Conservation (phyloP, 2,329 filamentous ascomycete species). For the Cladosporium cucumerinum region DNA sequence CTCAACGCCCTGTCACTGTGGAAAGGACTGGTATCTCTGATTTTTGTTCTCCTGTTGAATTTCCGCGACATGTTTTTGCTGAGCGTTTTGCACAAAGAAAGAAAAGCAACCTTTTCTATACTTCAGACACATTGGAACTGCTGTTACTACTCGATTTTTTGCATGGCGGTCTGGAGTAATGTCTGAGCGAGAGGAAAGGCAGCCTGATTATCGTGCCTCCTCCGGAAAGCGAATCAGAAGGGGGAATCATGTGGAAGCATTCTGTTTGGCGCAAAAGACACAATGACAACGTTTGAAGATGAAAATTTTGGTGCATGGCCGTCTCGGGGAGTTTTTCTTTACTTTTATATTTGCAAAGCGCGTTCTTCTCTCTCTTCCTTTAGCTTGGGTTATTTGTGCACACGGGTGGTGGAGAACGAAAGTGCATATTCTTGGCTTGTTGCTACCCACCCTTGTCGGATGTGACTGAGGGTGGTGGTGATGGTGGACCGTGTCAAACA, state of each 20-base stretch:
- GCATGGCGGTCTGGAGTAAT: slow-evolving; percentile 2
- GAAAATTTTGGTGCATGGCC: background rate
- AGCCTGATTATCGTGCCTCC: background rate
- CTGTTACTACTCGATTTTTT: background rate
- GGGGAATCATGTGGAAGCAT: background rate
- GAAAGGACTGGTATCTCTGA: background rate
- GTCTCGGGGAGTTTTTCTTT: background rate
- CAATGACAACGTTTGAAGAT: background rate
- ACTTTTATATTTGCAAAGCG: background rate
- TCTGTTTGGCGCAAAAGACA: background rate
- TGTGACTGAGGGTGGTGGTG: background rate
- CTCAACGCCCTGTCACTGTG: background rate
- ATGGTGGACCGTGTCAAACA: background rate
- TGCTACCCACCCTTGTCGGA: background rate
- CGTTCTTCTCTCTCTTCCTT: background rate
- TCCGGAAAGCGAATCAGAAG: background rate
- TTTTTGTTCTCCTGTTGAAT: background rate
- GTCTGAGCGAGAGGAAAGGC: background rate
- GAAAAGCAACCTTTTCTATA: slow-evolving; percentile 1
- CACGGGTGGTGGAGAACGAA: background rate
- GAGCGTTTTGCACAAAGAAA: slow-evolving; percentile 8
- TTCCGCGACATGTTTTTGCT: background rate
- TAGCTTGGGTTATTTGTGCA: background rate
- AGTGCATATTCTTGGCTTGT: background rate
- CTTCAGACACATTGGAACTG: background rate